Base-by-base conservation (phyloP, 768 basidiomycete species). In the Serendipita indica region DNA sequence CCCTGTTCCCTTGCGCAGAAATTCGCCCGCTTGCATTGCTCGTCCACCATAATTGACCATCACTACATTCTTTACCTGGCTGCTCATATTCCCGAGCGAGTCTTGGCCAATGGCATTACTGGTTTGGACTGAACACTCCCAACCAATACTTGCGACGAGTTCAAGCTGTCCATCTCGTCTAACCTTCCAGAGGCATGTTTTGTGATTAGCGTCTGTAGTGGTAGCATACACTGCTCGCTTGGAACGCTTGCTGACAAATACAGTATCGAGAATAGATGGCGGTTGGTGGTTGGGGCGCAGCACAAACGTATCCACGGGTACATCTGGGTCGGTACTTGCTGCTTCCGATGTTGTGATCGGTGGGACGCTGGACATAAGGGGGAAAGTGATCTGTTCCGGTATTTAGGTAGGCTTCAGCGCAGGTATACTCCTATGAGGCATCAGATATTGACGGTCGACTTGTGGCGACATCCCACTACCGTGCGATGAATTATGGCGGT, bases 301-400 rank as follows among this genome's bases (percentile, higher is more conserved):
- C 49, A 54, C 49, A 54, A 18, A 54, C 7, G 49, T 54, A 28
- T 54, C 49, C 30, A 54, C 49, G 49, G 49, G 49, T n/a, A n/a
- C n/a, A 54, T 12, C 49, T 43, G 41, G 18, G 5, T n/a, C 27
- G 20, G 16, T n/a, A 25, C 30, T n/a, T 3, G 49, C 22, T 30
- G 49, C 30, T 54, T 54, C 49, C 10, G 49, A n/a, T 18, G 30
- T 54, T n/a, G 49, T 54, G 49, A 32, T 22, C 22, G 49, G 20
- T 25, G 49, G 49, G 16, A n/a, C 49, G n/a, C 49, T 32, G 7
- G 49, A 28, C 49, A 54, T 54, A 7, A n/a, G n/a, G n/a, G n/a
- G n/a, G n/a, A n/a, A n/a, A n/a, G n/a, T n/a, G n/a, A n/a, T n/a
- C n/a, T n/a, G n/a, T n/a, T n/a, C n/a, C n/a, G n/a, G n/a, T n/a